Percentiles rank a stretch among this genome's conserved stretches.
These are phyloP conservation scores for Colletotrichum spaethianum DNA, from an alignment of 2,329 filamentous ascomycete genomes.

Conservation along the genomic window DNA sequence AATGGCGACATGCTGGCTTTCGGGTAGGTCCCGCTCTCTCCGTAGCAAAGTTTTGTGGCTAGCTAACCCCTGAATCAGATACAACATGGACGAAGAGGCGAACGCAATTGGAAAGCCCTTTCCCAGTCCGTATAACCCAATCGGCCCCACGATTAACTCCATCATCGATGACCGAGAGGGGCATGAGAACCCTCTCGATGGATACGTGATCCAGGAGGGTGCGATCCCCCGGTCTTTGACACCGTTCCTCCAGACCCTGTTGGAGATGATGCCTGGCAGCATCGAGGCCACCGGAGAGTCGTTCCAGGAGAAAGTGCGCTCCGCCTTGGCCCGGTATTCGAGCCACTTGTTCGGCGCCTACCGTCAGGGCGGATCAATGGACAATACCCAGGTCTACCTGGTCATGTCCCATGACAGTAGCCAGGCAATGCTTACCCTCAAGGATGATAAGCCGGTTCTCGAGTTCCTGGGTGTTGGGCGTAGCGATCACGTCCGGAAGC, in stretches of 20 bases:
- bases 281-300: conserved; percentile 54
- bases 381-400: conserved; percentile 74
- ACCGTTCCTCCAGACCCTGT: conserved; percentile 68
- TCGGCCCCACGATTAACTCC: conserved; percentile 74
- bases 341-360: conserved; percentile 73
- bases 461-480: conserved; percentile 72
- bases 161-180: conserved; percentile 72
- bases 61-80: conserved; percentile 54
- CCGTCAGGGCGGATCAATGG: conserved; percentile 66
- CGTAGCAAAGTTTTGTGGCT: conserved; percentile 27
- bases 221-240: conserved; percentile 71
- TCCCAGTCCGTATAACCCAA: conserved; percentile 65
- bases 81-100: conserved; percentile 70
- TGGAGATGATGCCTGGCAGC: conserved; percentile 68
- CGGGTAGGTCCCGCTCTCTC: conserved; percentile 56
- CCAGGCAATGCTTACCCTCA: conserved; percentile 71
- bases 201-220: conserved; percentile 76
- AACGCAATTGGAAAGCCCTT: conserved; percentile 68
- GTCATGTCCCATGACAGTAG: conserved; percentile 79
- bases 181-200: conserved; percentile 69
- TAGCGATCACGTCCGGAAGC: conserved; percentile 66
- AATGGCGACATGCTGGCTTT: conserved; percentile 78
- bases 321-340: conserved; percentile 63
- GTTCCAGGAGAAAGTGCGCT: conserved; percentile 59
- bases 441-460: conserved; percentile 72